Percentiles rank a stretch among this genome's conserved stretches.
Evolutionary conservation across 139 green algal genomes (phyloP).

Genomic region (Nannochloris sp.): DNA sequence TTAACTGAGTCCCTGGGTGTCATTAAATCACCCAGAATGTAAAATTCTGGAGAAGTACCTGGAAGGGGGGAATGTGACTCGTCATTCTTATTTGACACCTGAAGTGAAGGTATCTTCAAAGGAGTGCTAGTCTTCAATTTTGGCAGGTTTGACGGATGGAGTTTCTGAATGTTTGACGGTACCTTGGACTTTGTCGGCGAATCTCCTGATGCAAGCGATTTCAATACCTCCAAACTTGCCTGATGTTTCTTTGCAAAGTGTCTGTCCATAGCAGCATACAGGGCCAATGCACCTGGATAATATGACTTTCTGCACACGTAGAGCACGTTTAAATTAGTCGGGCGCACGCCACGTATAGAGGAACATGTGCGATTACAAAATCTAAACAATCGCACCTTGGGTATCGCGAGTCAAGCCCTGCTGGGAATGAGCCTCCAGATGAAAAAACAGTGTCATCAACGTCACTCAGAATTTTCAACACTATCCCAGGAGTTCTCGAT

Average conservation of each 20-base stretch:
- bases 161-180: not conserved
- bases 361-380: too few species aligned
- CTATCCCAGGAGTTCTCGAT: conserved; percentile 9
- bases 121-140: not conserved
- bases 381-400: conserved; percentile 3
- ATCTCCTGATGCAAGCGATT: not conserved
- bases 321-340: not conserved
- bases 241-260: conserved; percentile 17
- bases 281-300: conserved; percentile 41
- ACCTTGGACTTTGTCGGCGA: not conserved
- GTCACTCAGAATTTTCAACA: conserved; percentile 49
- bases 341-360: too few species aligned
- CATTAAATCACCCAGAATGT: not conserved
- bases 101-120: not conserved
- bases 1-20: not conserved
- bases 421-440: conserved; percentile 39
- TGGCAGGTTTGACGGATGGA: not conserved
- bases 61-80: not conserved
- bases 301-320: conserved; percentile 27
- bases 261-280: conserved; percentile 42
- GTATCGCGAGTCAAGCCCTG: conserved; percentile 30
- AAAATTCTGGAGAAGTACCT: not conserved
- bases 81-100: not conserved
- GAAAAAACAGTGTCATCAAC: conserved; percentile 57
- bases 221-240: not conserved